Percentiles rank a stretch among this genome's conserved stretches.
These are phyloP conservation scores for Aspergillus sp. DNA, from an alignment of 2,329 filamentous ascomycete genomes.

Conservation along the genomic window DNA sequence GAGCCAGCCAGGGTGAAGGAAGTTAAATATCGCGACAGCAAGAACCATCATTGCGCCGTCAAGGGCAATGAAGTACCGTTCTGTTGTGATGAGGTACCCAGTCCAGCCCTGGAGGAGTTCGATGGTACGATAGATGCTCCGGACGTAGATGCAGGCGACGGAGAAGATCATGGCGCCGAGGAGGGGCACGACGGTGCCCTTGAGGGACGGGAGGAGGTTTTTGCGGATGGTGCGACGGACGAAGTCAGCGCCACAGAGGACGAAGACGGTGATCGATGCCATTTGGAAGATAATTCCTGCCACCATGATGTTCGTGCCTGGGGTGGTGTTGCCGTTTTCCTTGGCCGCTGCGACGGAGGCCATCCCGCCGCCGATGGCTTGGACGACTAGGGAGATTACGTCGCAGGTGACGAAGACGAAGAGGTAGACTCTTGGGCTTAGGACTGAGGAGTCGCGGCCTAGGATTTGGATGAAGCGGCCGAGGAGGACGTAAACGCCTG, in stretches of 20 bases:
- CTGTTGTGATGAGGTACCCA: slow-evolving; percentile 52
- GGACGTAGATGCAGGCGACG: slow-evolving; percentile 47
- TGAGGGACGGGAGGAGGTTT: slow-evolving; percentile 25
- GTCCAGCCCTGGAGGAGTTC: slow-evolving; percentile 53
- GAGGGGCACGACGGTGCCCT: slow-evolving; percentile 31
- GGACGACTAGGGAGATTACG: slow-evolving; percentile 55
- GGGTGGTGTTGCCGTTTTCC: slow-evolving; percentile 47
- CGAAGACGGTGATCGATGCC: slow-evolving; percentile 55
- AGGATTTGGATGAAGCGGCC: slow-evolving; percentile 48
- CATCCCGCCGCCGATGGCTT: slow-evolving; percentile 57
- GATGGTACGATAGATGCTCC: slow-evolving; percentile 53
- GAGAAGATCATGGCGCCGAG: slow-evolving; percentile 43
- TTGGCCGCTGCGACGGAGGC: slow-evolving; percentile 46
- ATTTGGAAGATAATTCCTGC: slow-evolving; percentile 62
- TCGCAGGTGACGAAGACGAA: slow-evolving; percentile 56
- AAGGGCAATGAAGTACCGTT: slow-evolving; percentile 51
- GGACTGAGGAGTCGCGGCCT: slow-evolving; percentile 45
- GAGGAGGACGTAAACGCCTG: slow-evolving; percentile 52
- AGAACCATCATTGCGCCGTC: slow-evolving; percentile 52
- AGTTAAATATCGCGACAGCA: slow-evolving; percentile 47
- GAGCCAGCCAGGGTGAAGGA: slow-evolving; percentile 47
- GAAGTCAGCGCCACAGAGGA: slow-evolving; percentile 48
- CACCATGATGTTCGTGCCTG: slow-evolving; percentile 52
- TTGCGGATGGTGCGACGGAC: slow-evolving; percentile 37
- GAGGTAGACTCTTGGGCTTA: slow-evolving; percentile 47